These are phyloP conservation scores for Beauveria caledonica DNA, from an alignment of 2,329 filamentous ascomycete species.

Conservation along the genomic window DNA sequence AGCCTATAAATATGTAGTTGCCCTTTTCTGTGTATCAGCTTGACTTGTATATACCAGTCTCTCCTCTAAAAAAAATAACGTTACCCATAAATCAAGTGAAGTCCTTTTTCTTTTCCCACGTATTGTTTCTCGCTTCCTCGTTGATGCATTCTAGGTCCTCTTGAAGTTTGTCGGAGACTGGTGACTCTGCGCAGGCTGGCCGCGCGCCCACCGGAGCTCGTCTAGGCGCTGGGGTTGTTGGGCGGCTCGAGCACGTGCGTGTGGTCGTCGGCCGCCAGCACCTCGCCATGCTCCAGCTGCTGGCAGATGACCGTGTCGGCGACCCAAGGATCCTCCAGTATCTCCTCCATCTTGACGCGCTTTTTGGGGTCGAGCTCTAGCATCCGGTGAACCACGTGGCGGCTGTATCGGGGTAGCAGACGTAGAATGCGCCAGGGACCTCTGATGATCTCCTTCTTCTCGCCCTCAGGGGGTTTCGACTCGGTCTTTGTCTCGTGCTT, in stretches of 20 bases:
- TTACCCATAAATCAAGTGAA: neutral
- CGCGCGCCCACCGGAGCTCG: neutral
- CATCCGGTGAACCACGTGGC: slow-evolving; percentile 88
- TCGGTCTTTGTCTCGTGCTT: slow-evolving; percentile 15
- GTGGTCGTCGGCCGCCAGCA: slow-evolving; percentile 69
- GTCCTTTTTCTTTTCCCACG: neutral
- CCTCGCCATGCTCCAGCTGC: slow-evolving; percentile 61
- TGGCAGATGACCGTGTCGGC: slow-evolving; percentile 73
- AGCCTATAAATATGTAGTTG: slow-evolving; percentile 2
- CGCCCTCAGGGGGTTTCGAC: slow-evolving; percentile 19
- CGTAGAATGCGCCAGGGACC: slow-evolving; percentile 87
- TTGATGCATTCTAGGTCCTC: neutral
- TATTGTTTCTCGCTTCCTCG: slow-evolving; percentile 1
- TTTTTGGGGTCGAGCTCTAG: slow-evolving; percentile 78
- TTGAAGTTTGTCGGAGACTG: neutral
- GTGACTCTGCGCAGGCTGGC: neutral
- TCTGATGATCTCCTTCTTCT: slow-evolving; percentile 72
- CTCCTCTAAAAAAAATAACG: neutral
- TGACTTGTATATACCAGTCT: neutral
- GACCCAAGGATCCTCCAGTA: slow-evolving; percentile 87
- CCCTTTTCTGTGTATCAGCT: neutral
- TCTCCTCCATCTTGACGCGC: slow-evolving; percentile 76
- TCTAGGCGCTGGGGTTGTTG: slow-evolving; percentile 26
- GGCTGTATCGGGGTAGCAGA: slow-evolving; percentile 77
- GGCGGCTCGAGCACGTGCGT: slow-evolving; percentile 77